Percentiles rank a stretch among this genome's conserved stretches.
Conservation (phyloP, 106 monocot species). For the Narthecium ossifragum region DNA sequence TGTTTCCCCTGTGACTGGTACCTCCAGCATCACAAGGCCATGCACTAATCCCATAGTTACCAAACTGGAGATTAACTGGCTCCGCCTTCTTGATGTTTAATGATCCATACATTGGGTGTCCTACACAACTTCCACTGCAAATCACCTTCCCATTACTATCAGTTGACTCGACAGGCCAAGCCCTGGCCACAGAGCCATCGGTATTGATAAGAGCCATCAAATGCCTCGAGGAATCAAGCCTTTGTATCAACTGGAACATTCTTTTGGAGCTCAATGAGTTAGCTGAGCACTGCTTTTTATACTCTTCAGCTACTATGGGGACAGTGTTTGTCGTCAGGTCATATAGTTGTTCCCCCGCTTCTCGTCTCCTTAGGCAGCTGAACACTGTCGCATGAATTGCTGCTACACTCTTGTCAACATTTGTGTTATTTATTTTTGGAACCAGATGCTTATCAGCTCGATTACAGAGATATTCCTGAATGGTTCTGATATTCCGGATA, state of each 20-base stretch:
- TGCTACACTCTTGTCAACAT: slow-evolving; percentile 89
- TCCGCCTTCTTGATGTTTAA: slow-evolving; percentile 51
- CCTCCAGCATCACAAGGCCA: slow-evolving; percentile 84
- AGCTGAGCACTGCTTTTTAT: slow-evolving; percentile 69
- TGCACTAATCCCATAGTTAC: slow-evolving; percentile 77
- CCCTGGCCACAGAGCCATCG: slow-evolving; percentile 83
- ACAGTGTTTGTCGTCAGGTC: slow-evolving; percentile 77
- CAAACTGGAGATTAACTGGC: slow-evolving; percentile 76
- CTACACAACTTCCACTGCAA: slow-evolving; percentile 30
- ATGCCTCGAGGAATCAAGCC: slow-evolving; percentile 70
- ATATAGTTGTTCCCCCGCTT: slow-evolving; percentile 49
- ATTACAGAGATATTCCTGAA: slow-evolving; percentile 87
- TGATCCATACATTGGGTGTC: slow-evolving; percentile 58
- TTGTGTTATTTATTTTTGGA: slow-evolving; percentile 96
- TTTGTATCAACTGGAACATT: slow-evolving; percentile 88
- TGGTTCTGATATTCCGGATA: slow-evolving; percentile 79
- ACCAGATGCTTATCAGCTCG: slow-evolving; percentile 87
- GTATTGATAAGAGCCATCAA: slow-evolving; percentile 80
- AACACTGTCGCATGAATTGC: slow-evolving; percentile 89
- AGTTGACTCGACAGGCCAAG: slow-evolving; percentile 53
- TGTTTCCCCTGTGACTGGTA: slow-evolving; percentile 65
- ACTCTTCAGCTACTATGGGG: slow-evolving; percentile 61
- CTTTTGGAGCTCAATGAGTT: slow-evolving; percentile 78
- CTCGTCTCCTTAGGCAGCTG: slow-evolving; percentile 71
- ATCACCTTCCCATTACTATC: slow-evolving; percentile 9